Conservation (phyloP, 1,139 yeast genomes). For the Waltiozyma sp. region DNA sequence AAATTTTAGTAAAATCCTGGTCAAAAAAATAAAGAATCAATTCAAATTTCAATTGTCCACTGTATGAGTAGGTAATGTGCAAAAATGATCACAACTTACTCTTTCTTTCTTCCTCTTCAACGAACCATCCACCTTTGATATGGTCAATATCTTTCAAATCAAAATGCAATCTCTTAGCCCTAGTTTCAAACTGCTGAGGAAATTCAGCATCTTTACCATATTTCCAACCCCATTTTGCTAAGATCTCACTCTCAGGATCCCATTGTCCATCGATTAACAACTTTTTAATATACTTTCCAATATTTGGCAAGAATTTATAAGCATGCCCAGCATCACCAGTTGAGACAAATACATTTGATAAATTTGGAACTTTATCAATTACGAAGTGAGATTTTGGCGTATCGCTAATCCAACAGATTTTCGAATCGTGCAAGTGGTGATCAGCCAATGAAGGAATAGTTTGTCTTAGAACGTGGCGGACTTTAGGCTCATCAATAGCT, state of each 20-base stretch:
- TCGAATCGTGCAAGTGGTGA: constrained; percentile 26
- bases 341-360: constrained; percentile 25
- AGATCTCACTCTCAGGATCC: background rate
- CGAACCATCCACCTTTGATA: background rate
- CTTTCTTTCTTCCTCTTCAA: background rate
- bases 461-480: constrained; percentile 19
- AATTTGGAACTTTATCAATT: constrained; percentile 29
- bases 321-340: constrained; percentile 38
- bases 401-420: constrained; percentile 39
- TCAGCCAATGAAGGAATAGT: constrained; percentile 29
- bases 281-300: constrained; percentile 28
- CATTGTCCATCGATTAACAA: constrained; percentile 8
- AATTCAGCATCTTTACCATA: constrained; percentile 12
- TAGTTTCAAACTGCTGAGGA: constrained; percentile 9
- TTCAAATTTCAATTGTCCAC: background rate
- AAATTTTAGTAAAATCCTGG: no score
- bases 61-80: no score
- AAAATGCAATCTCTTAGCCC: constrained; percentile 13
- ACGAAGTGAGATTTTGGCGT: constrained; percentile 31
- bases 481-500: constrained; percentile 18
- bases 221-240: constrained; percentile 6
- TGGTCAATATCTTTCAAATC: constrained; percentile 6
- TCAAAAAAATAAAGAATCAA: no score
- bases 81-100: no score
- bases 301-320: constrained; percentile 32